These are phyloP conservation scores for Dillenia turbinata DNA, from an alignment of 164 flowering plant species.

Conservation along the genomic window DNA sequence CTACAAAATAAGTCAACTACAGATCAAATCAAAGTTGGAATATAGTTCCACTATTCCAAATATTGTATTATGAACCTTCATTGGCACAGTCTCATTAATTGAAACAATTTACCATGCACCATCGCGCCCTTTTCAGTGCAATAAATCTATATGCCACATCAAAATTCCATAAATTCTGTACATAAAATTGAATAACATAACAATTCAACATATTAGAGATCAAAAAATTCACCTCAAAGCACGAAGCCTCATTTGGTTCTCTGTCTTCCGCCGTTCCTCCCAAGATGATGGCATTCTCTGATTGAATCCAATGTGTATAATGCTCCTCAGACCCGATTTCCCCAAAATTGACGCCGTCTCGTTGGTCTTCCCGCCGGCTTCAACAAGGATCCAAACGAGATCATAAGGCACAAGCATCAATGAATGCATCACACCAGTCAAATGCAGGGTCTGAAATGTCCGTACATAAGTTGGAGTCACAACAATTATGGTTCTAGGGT, in stretches of 20 bases:
- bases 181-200: neutral
- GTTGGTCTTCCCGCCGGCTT: conserved; percentile 78
- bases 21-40: neutral
- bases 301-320: conserved; percentile 59
- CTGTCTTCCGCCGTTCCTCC: conserved; percentile 68
- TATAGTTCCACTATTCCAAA: too few species aligned
- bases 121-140: too few species aligned
- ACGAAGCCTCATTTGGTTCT: conserved; percentile 70
- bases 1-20: neutral
- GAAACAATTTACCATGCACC: too few species aligned
- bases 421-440: conserved; percentile 91
- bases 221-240: conserved; percentile 58
- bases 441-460: conserved; percentile 86
- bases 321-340: conserved; percentile 44
- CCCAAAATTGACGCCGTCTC: conserved; percentile 66
- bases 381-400: conserved; percentile 84
- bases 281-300: conserved; percentile 63
- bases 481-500: conserved; percentile 57
- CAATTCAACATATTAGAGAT: neutral
- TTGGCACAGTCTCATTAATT: too few species aligned
- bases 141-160: too few species aligned
- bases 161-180: neutral
- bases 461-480: conserved; percentile 91
- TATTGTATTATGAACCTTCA: too few species aligned
- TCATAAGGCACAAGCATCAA: conserved; percentile 81